Base-by-base conservation (phyloP, 2,329 filamentous ascomycete species). In the Penicillium sp. region DNA sequence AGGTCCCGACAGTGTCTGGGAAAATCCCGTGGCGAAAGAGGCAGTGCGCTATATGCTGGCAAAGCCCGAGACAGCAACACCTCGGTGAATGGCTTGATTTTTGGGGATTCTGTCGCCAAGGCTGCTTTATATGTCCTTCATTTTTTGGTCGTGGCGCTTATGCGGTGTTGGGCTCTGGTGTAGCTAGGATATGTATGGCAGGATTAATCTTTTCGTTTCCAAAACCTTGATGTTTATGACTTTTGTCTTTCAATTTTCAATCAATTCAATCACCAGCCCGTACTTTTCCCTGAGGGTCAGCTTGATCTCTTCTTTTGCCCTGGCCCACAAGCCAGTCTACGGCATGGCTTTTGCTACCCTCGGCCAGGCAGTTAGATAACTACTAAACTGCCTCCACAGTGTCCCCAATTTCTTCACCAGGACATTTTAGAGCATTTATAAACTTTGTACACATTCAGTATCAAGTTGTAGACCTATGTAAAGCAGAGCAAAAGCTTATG, bases 1-100 rank as follows among this genome's bases (percentile, higher is more conserved):
- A 54, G 87, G 87, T 4, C 69, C 77, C 16, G 81, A 83, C n/a
- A 81, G 87, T 41, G 83, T 87, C 33, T 90, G 87, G 87, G 84
- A 83, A 40, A 84, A 80, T 53, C 78, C 83, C 49, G 79, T 85
- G 57, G 87, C 87, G 4, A 82, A 79, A 65, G 86, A 88, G 72
- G 84, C 83, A 47, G 86, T 88, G 50, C 82, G 84, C 27, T 78
- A 88, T 63, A 85, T 84, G 81, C 77, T 88, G 67, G 82, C 83
- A 24, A 81, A 78, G 68, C 77, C 75, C 16, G 75, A 79, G 53
- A 74, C 74, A 27, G 60, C 63, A 6, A 60, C 65, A 61, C 67
- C 66, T 55, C 69, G 70, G 52, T 70, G 65, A 54, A 19, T 58
- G 43, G 14, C 43, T 47, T 62, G 55, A 4, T 22, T 37, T 37